A percentile compares a stretch with the other conserved stretches of the same genome.
Conservation (phyloP, 805 yeast genomes). For the Clavispora asparagi region DNA sequence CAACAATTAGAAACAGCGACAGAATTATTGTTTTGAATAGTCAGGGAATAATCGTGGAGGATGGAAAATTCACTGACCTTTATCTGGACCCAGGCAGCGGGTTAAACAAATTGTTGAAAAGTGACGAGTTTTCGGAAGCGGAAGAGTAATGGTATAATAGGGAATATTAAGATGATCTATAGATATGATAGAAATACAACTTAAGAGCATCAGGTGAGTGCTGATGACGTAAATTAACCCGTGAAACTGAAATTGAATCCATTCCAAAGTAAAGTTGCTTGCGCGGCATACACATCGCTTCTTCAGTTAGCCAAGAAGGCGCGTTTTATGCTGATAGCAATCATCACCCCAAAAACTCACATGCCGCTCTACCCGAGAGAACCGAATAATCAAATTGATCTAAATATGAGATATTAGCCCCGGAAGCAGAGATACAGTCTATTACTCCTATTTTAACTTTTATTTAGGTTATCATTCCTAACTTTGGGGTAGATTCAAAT, state of each 20-base stretch:
- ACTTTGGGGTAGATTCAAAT: not conserved
- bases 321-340: not conserved
- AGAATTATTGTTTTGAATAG: conserved; percentile 64
- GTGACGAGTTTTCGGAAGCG: conserved; percentile 14
- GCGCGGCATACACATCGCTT: too few relatives aligned
- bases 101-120: conserved; percentile 39
- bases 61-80: conserved; percentile 55
- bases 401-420: too few relatives aligned
- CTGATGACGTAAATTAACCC: too few relatives aligned
- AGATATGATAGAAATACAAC: not conserved
- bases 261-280: too few relatives aligned
- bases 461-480: too few relatives aligned
- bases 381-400: not conserved
- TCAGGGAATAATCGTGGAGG: conserved; percentile 59
- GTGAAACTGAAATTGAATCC: too few relatives aligned
- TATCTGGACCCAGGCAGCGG: conserved; percentile 41
- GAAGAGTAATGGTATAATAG: not conserved
- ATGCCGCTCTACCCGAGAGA: not conserved
- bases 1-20: conserved; percentile 81
- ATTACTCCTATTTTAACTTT: not conserved
- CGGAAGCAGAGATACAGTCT: not conserved
- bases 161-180: not conserved
- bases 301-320: too few relatives aligned
- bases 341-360: not conserved
- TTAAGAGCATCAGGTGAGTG: not conserved